Evolutionary conservation across 805 yeast species (phyloP).

Genomic region (Hanseniaspora pseudoguilliermondii): DNA sequence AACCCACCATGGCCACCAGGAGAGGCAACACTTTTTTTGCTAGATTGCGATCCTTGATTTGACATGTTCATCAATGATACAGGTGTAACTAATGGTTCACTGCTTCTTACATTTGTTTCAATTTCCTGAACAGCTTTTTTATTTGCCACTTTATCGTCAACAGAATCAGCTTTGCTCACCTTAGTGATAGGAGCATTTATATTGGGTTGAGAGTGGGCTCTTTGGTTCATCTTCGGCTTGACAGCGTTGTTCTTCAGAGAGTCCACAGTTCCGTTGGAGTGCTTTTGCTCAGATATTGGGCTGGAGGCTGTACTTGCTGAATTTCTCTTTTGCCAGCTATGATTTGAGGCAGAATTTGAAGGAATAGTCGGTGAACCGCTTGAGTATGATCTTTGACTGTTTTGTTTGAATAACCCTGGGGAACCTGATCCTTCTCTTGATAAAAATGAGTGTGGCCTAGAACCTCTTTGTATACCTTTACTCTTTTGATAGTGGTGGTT

Average conservation of each 20-base stretch:
- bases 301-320: slow-evolving; percentile 1
- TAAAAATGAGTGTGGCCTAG: slow-evolving; percentile 6
- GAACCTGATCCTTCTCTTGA: slow-evolving; percentile 8
- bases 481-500: background rate
- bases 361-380: background rate
- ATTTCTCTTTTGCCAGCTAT: background rate
- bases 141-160: background rate
- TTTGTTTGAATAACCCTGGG: background rate
- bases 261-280: background rate
- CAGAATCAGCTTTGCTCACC: background rate
- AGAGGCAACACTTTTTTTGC: background rate
- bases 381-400: slow-evolving; percentile 5
- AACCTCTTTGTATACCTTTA: background rate
- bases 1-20: background rate
- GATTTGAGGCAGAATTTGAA: background rate
- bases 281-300: background rate
- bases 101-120: background rate
- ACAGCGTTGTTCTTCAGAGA: background rate
- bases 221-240: slow-evolving; percentile 11
- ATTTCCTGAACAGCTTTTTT: background rate
- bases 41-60: background rate
- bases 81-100: background rate
- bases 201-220: slow-evolving; percentile 8
- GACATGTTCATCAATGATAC: background rate
- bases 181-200: background rate